Base-by-base conservation (phyloP, 2,329 filamentous ascomycete species). In the Helotiales sp. region DNA sequence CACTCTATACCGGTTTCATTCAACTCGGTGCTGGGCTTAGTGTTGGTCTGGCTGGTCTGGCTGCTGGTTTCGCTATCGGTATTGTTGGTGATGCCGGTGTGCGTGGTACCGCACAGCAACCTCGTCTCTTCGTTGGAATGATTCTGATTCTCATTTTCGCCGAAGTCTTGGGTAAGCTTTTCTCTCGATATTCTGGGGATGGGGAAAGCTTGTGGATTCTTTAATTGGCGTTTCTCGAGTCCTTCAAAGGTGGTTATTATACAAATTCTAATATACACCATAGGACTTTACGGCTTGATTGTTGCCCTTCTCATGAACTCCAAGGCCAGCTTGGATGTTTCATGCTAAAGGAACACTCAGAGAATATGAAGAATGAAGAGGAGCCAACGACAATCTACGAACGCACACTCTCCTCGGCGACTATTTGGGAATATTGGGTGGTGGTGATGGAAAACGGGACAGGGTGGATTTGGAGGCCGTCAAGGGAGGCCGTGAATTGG, bases 271-370 rank as follows among this genome's bases (percentile, higher is more conserved):
- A 30, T 10, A 54, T 58, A 63, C 78, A 11, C 52, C 1, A 28
- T 70, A 96, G 93, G 95, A 96, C 93, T 99, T 67, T 99, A 99
- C 85, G 96, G 96, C 81, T 88, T 99, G 78, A 99, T 99, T 81
- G 96, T 99, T 75, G 96, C 96, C 72, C 91, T 99, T 79, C 90
- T 99, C 79, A 99, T 99, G 96, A 99, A 98, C 92, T 97, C 96
- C 68, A 96, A 96, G 86, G 92, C 91, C 45, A 82, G 82, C 68
- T 82, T 88, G 75, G 87, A 89, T 76, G 86, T 85, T 75, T 79
- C 74, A 69, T 93, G 91, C 82, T 88, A 88, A 83, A 69, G 24
- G 40, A 43, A 58, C 20, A 11, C 8, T 17, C 17, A n/a, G 26
- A n/a, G n/a, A n/a, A n/a, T n/a, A n/a, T n/a, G 8, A 24, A 32